Conservation (phyloP, 2,329 filamentous ascomycete genomes). For the Dothistroma pini region DNA sequence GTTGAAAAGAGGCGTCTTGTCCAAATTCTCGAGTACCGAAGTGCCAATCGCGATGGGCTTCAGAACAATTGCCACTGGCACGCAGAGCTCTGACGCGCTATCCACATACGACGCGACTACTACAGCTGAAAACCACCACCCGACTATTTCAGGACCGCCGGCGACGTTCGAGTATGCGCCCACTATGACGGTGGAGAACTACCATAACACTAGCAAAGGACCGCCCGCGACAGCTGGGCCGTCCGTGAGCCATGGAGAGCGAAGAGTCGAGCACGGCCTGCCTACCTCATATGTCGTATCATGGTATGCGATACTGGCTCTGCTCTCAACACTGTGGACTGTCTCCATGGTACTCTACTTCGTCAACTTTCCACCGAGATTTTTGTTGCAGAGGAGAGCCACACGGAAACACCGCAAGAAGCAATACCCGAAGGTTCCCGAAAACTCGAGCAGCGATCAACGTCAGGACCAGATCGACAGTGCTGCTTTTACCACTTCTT, state of each 20-base stretch:
- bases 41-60: background rate
- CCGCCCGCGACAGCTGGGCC: background rate
- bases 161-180: background rate
- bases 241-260: background rate
- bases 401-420: background rate
- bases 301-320: conserved; percentile 6
- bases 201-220: background rate
- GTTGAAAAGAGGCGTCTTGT: background rate
- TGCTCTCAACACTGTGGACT: conserved; percentile 15
- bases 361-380: conserved; percentile 23
- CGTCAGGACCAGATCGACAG: background rate
- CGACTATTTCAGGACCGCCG: background rate
- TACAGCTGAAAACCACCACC: background rate
- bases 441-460: background rate
- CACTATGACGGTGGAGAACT: background rate
- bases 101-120: background rate
- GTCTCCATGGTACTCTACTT: conserved; percentile 21
- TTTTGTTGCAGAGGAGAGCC: background rate
- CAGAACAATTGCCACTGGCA: background rate
- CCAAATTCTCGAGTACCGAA: background rate
- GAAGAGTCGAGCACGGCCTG: background rate
- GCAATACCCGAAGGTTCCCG: background rate
- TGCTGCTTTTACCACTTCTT: conserved; percentile 3
- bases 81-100: background rate
- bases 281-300: background rate